These are phyloP conservation scores for Backusella tarrabulga DNA, from an alignment of 192 early-diverging fungal species.

Conservation along the genomic window DNA sequence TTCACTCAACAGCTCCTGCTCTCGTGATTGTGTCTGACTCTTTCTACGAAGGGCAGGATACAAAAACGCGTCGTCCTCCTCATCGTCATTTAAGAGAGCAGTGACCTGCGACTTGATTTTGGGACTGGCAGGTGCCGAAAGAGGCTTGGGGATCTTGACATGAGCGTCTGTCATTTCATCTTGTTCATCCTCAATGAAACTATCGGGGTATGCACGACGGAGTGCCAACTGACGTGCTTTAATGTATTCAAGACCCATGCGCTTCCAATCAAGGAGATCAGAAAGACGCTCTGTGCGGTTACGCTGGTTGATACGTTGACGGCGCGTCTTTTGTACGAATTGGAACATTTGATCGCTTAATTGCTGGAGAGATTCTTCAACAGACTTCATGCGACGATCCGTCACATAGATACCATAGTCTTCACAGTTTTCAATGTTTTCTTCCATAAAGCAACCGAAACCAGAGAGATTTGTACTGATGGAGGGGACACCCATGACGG, in stretches of 20 bases:
- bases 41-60: slow-evolving; percentile 35
- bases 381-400: slow-evolving; percentile 87
- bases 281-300: slow-evolving; percentile 95
- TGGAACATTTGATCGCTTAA: slow-evolving; percentile 85
- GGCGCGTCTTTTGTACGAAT: slow-evolving; percentile 92
- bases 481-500: slow-evolving; percentile 96
- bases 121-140: slow-evolving; percentile 85
- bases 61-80: slow-evolving; percentile 39
- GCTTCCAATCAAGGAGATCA: slow-evolving; percentile 97
- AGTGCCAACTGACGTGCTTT: slow-evolving; percentile 95
- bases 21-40: slow-evolving; percentile 15
- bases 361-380: slow-evolving; percentile 92
- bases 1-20: slow-evolving; percentile 39
- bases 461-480: slow-evolving; percentile 97
- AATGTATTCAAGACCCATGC: slow-evolving; percentile 97
- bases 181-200: slow-evolving; percentile 68
- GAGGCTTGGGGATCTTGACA: slow-evolving; percentile 83
- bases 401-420: slow-evolving; percentile 99
- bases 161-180: slow-evolving; percentile 54
- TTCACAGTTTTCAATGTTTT: slow-evolving; percentile 88
- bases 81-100: slow-evolving; percentile 30
- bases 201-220: slow-evolving; percentile 84
- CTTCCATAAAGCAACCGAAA: slow-evolving; percentile 98
- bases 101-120: slow-evolving; percentile 39
- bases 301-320: slow-evolving; percentile 97